Base-by-base conservation (phyloP, 805 yeast species). In the Yarrowia hollandica region DNA sequence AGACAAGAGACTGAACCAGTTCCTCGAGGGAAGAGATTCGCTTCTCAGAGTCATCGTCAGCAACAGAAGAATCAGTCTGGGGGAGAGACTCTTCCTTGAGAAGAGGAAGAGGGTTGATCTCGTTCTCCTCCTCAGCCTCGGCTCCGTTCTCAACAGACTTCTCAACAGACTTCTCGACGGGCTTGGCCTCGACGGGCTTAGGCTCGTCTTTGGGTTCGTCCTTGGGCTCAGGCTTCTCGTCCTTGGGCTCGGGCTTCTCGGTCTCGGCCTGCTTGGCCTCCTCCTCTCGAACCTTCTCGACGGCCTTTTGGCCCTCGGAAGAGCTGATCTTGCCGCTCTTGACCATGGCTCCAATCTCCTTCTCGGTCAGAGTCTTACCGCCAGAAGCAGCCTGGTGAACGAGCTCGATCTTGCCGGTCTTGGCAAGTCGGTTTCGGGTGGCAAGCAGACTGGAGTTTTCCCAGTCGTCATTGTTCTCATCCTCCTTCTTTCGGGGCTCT, bases 341-440 rank as follows among this genome's bases (percentile, higher is more conserved):
- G 26, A 57, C 60, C 52, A 42, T 41, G 23, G 54, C 39, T 14
- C 55, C 60, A 30, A 41, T 41, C 31, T 41, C 55, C 60, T 56
- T 41, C 39, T 41, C 60, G 30, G 60, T 28, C 35, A 35, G 30
- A 14, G 60, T 35, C 41, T 46, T 39, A 11, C 57, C 42, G 33
- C 35, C 60, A 22, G 60, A 50, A 8, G 59, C 55, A 60, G 60
- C 61, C 58, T 54, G 58, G 52, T 23, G 62, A 34, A 57, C 46
- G 48, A 58, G 48, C 38, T 52, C 48, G 26, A 52, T 62, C 60
- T 52, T 35, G 26, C 64, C 67, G 18, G 66, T 28, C 62, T 57
- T 61, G 48, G 63, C 41, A 31, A 52, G 44, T 60, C 64, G 28
- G 61, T 34, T 38, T 60, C 60, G 35, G 60, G 52, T 34, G 15